Evolutionary conservation across 2,329 filamentous ascomycete genomes (phyloP), one percentile per base, ranked within the genome.

Genomic region (Ophiocordyceps australis): DNA sequence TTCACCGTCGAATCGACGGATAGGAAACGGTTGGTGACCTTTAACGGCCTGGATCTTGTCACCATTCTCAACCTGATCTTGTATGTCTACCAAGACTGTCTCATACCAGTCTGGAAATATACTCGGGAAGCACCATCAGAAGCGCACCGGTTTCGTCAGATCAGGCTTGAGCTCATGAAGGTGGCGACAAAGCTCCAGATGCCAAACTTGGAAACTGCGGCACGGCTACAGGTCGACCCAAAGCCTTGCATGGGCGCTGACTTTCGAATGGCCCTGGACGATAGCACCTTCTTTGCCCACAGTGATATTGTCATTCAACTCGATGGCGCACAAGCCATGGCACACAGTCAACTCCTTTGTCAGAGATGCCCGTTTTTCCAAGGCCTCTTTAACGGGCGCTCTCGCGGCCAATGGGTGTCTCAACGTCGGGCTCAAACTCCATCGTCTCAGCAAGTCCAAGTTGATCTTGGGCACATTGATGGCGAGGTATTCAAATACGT

Each of bases 361-460:
- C 73, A 75, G 39, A 64, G 89, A 35, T 94, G 85, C 38, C 83
- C 82, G 0, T 98, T 94, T 59, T 98, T 98, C 35, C 62, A 86
- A 34, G 79, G 78, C 2, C 60, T 98, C 22, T 95, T 94, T 47
- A 63, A 80, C 38, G 89, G 89, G n/a, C 74, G 82, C 22, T 81
- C 89, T 7, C 65, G 66, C 21, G 89, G 89, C 1, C 67, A 68
- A 37, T 98, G 89, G 89, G 61, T 98, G 13, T 64, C 73, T 25
- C 65, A 66, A 17, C 68, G 83, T 27, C 68, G 70, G n/a, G 54
- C 63, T 26, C 43, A 39, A 5, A 38, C 44, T 23, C 38, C 40
- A 5, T 26, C 39, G 3, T 34, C 50, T 31, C 42, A 41, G 37
- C 61, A 33, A 41, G 57, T 93, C 29, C 62, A 59, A 20, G 72